phyloP scores from a whole-genome alignment of 352 stramenopile genomes.

The Pythium utonaiense region DNA sequence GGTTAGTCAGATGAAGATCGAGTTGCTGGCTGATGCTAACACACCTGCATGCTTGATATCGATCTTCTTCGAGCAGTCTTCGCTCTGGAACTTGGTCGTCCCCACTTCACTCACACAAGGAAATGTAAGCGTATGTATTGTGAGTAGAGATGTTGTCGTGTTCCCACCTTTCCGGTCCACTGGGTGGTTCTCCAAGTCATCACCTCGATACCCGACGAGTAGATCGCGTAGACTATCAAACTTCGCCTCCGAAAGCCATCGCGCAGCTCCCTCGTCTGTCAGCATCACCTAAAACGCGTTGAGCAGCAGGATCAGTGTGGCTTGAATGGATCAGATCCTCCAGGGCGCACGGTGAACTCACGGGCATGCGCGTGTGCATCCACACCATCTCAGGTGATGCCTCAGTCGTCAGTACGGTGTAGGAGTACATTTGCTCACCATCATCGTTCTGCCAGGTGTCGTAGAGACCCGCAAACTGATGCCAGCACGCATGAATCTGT shows the following conservation, averaged over 20 bases:
- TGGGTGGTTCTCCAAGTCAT: slow-evolving; percentile 69
- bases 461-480: slow-evolving; percentile 81
- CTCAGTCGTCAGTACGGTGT: slow-evolving; percentile 85
- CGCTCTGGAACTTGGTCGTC: slow-evolving; percentile 68
- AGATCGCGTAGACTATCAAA: slow-evolving; percentile 56
- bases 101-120: slow-evolving; percentile 37
- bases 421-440: slow-evolving; percentile 73
- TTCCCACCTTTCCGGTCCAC: slow-evolving; percentile 72
- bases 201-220: slow-evolving; percentile 40
- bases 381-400: slow-evolving; percentile 62
- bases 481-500: no score
- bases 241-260: slow-evolving; percentile 64
- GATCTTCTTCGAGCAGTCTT: slow-evolving; percentile 70
- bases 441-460: slow-evolving; percentile 72
- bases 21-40: no score
- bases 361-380: slow-evolving; percentile 87
- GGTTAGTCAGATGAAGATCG: no score
- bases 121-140: neutral
- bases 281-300: slow-evolving; percentile 87
- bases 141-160: neutral
- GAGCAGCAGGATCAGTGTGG: no score
- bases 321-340: no score
- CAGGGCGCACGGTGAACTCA: slow-evolving; percentile 18
- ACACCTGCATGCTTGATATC: slow-evolving; percentile 73
- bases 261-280: slow-evolving; percentile 46